Conservation (phyloP, 495 filamentous ascomycete genomes). For the Xylaria bambusicola region DNA sequence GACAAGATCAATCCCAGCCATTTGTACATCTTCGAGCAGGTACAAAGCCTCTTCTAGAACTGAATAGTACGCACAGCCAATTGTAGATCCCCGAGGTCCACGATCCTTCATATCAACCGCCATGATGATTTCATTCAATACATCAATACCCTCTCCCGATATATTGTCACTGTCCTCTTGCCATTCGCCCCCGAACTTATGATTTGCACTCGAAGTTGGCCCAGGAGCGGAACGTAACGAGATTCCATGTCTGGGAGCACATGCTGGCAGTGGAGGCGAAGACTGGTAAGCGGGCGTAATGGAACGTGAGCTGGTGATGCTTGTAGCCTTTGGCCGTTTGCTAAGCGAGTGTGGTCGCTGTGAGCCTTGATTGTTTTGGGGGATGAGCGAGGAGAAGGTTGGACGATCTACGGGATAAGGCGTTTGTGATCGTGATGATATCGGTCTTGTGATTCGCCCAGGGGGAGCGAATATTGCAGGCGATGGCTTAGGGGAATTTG, state of each 20-base stretch:
- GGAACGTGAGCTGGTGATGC: constrained; percentile 7
- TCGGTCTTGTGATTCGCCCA: not conserved
- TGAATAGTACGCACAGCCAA: constrained; percentile 89
- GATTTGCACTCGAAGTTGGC: constrained; percentile 10
- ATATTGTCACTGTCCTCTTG: constrained; percentile 11
- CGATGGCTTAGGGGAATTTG: not conserved
- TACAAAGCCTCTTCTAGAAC: constrained; percentile 73
- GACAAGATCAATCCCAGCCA: constrained; percentile 68
- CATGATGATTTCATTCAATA: constrained; percentile 76
- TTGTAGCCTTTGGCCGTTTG: constrained; percentile 13
- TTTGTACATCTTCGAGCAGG: constrained; percentile 77
- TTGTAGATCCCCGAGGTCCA: constrained; percentile 46
- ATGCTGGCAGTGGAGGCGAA: constrained; percentile 30
- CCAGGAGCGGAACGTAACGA: constrained; percentile 27
- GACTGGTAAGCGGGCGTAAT: too few species aligned
- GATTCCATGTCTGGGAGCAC: constrained; percentile 26
- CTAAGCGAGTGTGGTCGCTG: constrained; percentile 21
- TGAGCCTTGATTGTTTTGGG: constrained; percentile 1
- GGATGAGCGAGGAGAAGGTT: constrained; percentile 24
- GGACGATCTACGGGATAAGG: constrained; percentile 8
- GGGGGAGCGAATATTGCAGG: constrained; percentile 2
- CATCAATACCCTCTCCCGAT: constrained; percentile 55
- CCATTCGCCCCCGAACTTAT: constrained; percentile 15
- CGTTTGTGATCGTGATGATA: constrained; percentile 12
- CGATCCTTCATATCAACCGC: constrained; percentile 75